Base-by-base conservation (phyloP, 1,284 basidiomycete species). In the Ustilago loliicola region DNA sequence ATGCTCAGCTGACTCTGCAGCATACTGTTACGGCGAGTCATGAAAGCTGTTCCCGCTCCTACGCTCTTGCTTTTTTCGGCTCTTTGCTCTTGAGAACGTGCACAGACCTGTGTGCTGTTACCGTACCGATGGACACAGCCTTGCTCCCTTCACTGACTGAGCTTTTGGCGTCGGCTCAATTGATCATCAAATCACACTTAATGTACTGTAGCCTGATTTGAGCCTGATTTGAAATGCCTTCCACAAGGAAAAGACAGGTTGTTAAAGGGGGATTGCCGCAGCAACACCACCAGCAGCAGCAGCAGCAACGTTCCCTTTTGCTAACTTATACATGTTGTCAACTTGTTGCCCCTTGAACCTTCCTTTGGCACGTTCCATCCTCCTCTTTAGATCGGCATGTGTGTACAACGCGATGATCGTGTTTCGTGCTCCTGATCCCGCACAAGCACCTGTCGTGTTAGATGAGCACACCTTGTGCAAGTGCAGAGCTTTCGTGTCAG, bases 1-100 rank as follows among this genome's bases (percentile, higher is more conserved):
- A 7, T 38, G 52, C 52, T 53, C 52, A 53, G 52, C 52, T 53
- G 52, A 53, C 52, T 15, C n/a, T 53, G 52, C 52, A 53, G 52
- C 9, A 45, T 45, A 11, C 38, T 15, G 15, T 21, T 11, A 45
- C 1, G 11, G 42, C 38, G 17, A 40, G 17, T 15, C 38, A 15
- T 15, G 6, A 7, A 40, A 40, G 38, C 38, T 40, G 38, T 40
- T 40, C 19, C 38, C 38, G 15, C 0, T 40, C 38, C 38, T 40
- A 19, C 38, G 17, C 42, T 3, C 36, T 38, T 38, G 36, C 36
- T 38, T 5, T 15, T 38, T 38, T 3, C 17, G n/a, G 42, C n/a
- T 17, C 15, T 19, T 40, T 45, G 42, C 1, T n/a, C 42, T 45
- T 45, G 21, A 7, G n/a, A 45, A 45, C 42, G 42, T 45, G 42